Base-by-base conservation (phyloP, 441 rosid species). In the Corymbia citriodora region DNA sequence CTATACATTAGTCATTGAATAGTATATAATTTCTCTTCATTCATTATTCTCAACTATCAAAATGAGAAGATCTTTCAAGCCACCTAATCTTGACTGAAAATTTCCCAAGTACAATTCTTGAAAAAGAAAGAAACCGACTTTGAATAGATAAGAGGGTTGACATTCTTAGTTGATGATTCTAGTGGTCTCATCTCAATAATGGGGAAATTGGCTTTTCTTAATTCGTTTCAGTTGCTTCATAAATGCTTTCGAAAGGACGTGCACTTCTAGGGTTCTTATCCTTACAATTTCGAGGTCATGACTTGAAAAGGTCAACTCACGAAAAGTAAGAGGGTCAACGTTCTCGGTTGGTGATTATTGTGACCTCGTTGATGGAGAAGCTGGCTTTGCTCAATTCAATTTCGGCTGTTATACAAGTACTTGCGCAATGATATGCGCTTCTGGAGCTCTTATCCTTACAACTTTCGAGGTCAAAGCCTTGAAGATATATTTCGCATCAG, bases 81-180 rank as follows among this genome's bases (percentile, higher is more conserved):
- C 90, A 81, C 90, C 87, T 45, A 89, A 74, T 89, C 29, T 45
- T 89, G 90, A 89, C 88, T 11, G 83, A 50, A 50, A 74, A 89
- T 79, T 55, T 55, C 65, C 68, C 36, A 36, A 53, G 23, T 36
- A 14, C 55, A 33, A 52, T 23, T 53, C 12, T 89, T 11, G 18
- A 25, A 81, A 74, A 89, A 2, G 31, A 59, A 68, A 36, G 10
- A 36, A 10, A 19, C 82, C 49, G 19, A 36, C 82, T 10, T 36
- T 19, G 49, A 72, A 17, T 33, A 18, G 19, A 72, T 33, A 72
- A 23, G 82, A 72, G 49, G 27, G 27, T 36, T 15, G 27, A 33
- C 25, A 72, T 33, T 40, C 45, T 33, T 72, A 72, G 14, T 72
- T 72, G 81, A 33, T 72, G 81, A 70, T 72, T 68, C 81, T 72